A percentile compares a stretch with the other conserved stretches of the same genome.
phyloP scores from a whole-genome alignment of 495 filamentous ascomycete species.

The Xylaria scruposa region DNA sequence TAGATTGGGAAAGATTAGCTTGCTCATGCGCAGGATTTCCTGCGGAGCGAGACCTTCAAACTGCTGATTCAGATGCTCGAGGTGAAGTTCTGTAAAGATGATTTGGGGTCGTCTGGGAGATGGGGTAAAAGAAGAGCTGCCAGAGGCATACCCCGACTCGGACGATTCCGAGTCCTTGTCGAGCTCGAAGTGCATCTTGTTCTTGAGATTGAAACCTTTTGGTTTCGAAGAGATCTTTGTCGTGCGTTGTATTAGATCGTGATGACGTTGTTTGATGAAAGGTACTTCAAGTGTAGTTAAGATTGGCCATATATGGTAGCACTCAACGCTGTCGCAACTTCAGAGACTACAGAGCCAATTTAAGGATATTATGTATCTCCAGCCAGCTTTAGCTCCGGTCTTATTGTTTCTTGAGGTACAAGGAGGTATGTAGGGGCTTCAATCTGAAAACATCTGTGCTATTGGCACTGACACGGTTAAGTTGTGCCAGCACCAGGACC shows the following conservation, averaged over 20 bases:
- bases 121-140: not conserved
- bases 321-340: not conserved
- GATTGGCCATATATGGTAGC: not conserved
- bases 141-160: not conserved
- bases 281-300: not conserved
- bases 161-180: not conserved
- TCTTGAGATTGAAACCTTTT: not conserved
- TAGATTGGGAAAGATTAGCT: slow-evolving; percentile 83
- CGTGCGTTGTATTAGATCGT: not conserved
- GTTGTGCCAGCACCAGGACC: not conserved
- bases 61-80: slow-evolving; percentile 86
- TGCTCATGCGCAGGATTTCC: slow-evolving; percentile 90
- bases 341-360: not conserved
- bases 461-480: not conserved
- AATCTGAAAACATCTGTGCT: not conserved
- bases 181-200: not conserved
- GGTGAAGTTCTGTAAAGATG: slow-evolving; percentile 83
- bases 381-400: not conserved
- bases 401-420: not conserved
- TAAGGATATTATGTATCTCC: not conserved
- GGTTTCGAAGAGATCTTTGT: not conserved
- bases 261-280: not conserved
- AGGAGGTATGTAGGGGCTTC: not conserved
- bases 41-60: slow-evolving; percentile 72
- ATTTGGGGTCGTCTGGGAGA: slow-evolving; percentile 59